phyloP scores from a whole-genome alignment of 192 early-diverging fungal species.

The Umbelopsis isabellina region DNA sequence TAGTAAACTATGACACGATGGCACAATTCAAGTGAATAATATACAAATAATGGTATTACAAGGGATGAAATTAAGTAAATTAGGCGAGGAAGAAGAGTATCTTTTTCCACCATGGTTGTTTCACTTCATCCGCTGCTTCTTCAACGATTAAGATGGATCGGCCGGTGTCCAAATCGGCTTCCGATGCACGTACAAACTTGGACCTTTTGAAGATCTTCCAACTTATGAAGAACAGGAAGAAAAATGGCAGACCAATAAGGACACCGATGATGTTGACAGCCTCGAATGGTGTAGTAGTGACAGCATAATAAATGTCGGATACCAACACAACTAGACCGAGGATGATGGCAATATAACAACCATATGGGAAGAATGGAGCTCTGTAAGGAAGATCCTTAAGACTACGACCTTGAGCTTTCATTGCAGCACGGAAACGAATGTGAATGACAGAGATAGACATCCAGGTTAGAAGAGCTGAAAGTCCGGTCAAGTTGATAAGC shows the following conservation, averaged over 20 bases:
- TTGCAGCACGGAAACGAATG: slow-evolving; percentile 80
- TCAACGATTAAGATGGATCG: slow-evolving; percentile 5
- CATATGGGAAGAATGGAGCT: slow-evolving; percentile 71
- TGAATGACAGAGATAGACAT: slow-evolving; percentile 79
- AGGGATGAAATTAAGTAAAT: neutral
- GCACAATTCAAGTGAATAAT: too few species aligned
- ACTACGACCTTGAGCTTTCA: slow-evolving; percentile 67
- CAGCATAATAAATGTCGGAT: slow-evolving; percentile 61
- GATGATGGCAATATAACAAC: slow-evolving; percentile 63
- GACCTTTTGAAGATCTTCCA: slow-evolving; percentile 71
- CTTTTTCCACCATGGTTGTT: neutral
- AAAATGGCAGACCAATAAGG: slow-evolving; percentile 60
- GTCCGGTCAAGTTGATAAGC: slow-evolving; percentile 67
- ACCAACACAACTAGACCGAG: slow-evolving; percentile 63
- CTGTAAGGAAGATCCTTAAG: slow-evolving; percentile 68
- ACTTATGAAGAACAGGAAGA: slow-evolving; percentile 58
- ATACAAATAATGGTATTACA: neutral
- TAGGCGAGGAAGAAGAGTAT: neutral
- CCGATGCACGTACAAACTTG: slow-evolving; percentile 61
- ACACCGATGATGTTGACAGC: slow-evolving; percentile 22
- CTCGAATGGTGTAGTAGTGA: slow-evolving; percentile 36
- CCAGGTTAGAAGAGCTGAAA: slow-evolving; percentile 81
- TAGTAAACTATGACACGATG: too few species aligned
- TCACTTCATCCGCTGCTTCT: neutral
- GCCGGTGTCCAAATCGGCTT: slow-evolving; percentile 62